phyloP scores from a whole-genome alignment of 768 basidiomycete genomes.

The Boletus speciosus region DNA sequence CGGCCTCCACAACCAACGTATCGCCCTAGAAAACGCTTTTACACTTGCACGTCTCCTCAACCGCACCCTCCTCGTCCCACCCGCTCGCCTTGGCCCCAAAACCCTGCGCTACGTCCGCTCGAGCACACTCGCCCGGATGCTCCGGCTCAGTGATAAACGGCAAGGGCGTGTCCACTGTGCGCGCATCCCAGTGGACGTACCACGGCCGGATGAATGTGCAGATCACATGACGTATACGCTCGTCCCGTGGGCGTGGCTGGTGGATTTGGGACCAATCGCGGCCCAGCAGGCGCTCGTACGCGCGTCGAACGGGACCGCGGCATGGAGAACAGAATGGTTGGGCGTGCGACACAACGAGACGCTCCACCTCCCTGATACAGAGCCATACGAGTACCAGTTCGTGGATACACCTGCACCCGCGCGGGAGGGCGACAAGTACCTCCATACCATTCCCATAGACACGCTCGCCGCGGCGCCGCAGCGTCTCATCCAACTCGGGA shows the following conservation, averaged over 20 bases:
- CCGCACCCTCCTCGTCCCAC: conserved; percentile 78
- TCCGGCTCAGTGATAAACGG: conserved; percentile 47
- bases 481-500: conserved; percentile 66
- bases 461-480: conserved; percentile 21
- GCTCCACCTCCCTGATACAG: conserved; percentile 47
- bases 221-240: conserved; percentile 59
- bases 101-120: conserved; percentile 60
- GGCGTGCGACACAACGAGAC: conserved; percentile 39
- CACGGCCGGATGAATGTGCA: conserved; percentile 53
- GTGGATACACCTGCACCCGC: conserved; percentile 14
- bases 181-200: conserved; percentile 30
- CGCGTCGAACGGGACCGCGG: conserved; percentile 47
- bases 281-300: conserved; percentile 42
- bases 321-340: conserved; percentile 17
- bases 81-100: conserved; percentile 59
- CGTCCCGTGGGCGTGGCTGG: conserved; percentile 68
- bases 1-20: conserved; percentile 83
- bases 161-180: conserved; percentile 52
- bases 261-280: conserved; percentile 46
- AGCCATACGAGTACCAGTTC: conserved; percentile 48
- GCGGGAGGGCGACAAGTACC: conserved; percentile 13
- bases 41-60: conserved; percentile 65
- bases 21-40: conserved; percentile 82
- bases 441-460: conserved; percentile 3
- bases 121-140: conserved; percentile 42